Conservation (phyloP, 208 protist species). For the Acanthamoeba castellanii region DNA sequence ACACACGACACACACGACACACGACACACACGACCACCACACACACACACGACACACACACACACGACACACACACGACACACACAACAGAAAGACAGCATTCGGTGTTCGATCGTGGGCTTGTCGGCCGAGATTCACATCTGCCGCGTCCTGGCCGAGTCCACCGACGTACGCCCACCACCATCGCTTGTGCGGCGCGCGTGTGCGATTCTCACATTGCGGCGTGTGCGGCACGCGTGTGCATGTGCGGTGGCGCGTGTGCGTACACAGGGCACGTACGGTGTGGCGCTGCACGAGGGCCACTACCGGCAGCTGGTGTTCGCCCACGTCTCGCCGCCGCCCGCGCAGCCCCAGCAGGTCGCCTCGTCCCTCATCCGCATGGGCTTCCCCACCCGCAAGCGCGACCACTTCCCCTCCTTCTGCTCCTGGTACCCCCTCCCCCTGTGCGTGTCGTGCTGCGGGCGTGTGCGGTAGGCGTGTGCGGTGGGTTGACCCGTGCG, state of each 20-base stretch:
- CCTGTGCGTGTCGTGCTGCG: not conserved
- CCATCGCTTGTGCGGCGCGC: no score
- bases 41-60: no score
- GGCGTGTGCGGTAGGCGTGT: no score
- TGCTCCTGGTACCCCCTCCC: conserved; percentile 76
- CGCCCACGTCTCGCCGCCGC: conserved; percentile 82
- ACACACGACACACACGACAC: not conserved
- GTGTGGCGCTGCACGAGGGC: conserved; percentile 81
- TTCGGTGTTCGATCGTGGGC: conserved; percentile 85
- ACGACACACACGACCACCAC: no score
- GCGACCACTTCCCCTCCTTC: conserved; percentile 73
- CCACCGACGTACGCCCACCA: conserved; percentile 77
- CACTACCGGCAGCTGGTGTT: conserved; percentile 85
- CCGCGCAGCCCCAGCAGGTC: conserved; percentile 51
- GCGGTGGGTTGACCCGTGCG: conserved; percentile 29
- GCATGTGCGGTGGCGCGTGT: not conserved
- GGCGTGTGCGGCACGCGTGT: no score
- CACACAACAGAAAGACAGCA: conserved; percentile 69
- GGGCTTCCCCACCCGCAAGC: conserved; percentile 84
- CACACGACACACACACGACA: no score
- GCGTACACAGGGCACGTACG: conserved; percentile 80
- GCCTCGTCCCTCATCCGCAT: conserved; percentile 84
- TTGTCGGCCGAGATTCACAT: conserved; percentile 87
- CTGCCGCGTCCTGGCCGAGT: conserved; percentile 80
- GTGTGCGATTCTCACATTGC: no score